Base-by-base conservation (phyloP, 1,139 yeast species). In the Scheffersomyces titani region DNA sequence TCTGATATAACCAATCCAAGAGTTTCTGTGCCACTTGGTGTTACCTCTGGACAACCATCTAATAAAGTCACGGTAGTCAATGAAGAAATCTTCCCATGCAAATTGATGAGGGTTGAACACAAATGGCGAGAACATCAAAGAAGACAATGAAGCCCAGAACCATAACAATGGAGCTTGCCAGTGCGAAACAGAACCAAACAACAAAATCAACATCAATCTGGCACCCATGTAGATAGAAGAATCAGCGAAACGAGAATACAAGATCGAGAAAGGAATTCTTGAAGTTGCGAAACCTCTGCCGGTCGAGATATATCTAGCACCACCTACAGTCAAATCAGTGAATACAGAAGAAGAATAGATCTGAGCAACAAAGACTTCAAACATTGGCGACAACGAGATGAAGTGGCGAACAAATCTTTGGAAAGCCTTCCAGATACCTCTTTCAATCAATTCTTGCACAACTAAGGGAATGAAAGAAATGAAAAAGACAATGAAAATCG, bases 261-360 rank as follows among this genome's bases (percentile, higher is more conserved):
- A 81, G 57, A 94, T 96, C 51, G 97, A 89, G 81, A 96, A 94
- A 64, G 98, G 98, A 71, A 93, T 93, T 83, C 99, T 92, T 19
- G 98, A 94, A 63, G 98, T 94, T 49, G 99, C 99, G 72, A 94
- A 92, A 76, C 98, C 98, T 87, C 99, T 92, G 78, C 99, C 99
- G 57, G 99, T 94, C 58, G 98, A 92, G 73, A 94, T 94, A 82
- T 94, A 94, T 78, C 98, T 90, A 63, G 99, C 99, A 82, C 99
- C 99, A 81, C 99, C 99, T 72, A 93, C 94, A 60, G 97, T 86
- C 80, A 94, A 83, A 81, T 94, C 98, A 68, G 93, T 90, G 69
- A 89, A 80, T 71, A 94, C 81, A 36, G 99, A 90, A 63, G 96
- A 86, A 56, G 99, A 92, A 73, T 94, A 94, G 66, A 96, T 93